phyloP scores from a whole-genome alignment of 371 early-diverging fungal species.

The Gilbertella persicaria region DNA sequence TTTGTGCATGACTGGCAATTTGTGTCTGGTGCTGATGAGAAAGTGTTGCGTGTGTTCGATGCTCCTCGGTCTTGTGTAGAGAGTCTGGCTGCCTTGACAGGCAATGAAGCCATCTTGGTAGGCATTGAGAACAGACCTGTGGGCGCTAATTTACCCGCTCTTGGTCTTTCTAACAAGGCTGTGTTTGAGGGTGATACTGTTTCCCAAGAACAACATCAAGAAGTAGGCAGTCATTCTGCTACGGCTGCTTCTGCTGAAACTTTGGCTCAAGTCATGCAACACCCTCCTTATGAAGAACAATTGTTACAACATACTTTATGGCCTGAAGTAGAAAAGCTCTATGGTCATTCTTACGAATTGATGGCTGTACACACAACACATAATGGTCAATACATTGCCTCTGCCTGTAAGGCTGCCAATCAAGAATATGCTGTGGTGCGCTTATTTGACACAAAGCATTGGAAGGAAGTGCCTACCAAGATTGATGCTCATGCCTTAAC shows the following conservation, averaged over 20 bases:
- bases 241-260: constrained; percentile 57
- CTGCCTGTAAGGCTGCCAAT: constrained; percentile 80
- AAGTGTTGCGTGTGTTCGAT: constrained; percentile 87
- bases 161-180: constrained; percentile 96
- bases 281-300: constrained; percentile 90
- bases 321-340: constrained; percentile 94
- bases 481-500: constrained; percentile 83
- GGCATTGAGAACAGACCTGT: constrained; percentile 63
- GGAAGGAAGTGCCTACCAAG: constrained; percentile 69
- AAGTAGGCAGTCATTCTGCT: constrained; percentile 19
- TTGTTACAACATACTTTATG: constrained; percentile 90
- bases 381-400: constrained; percentile 76
- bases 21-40: constrained; percentile 94
- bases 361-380: constrained; percentile 73
- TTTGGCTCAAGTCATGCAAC: constrained; percentile 51
- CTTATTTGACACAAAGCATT: constrained; percentile 68
- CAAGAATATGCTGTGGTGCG: constrained; percentile 79
- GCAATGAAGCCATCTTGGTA: constrained; percentile 36
- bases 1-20: constrained; percentile 77
- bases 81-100: constrained; percentile 59
- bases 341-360: constrained; percentile 94
- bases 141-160: constrained; percentile 86
- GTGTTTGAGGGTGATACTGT: constrained; percentile 65
- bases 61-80: constrained; percentile 83
- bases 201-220: constrained; percentile 45